phyloP scores from a whole-genome alignment of 805 yeast genomes.

The Tetrapisispora pingtungensis region DNA sequence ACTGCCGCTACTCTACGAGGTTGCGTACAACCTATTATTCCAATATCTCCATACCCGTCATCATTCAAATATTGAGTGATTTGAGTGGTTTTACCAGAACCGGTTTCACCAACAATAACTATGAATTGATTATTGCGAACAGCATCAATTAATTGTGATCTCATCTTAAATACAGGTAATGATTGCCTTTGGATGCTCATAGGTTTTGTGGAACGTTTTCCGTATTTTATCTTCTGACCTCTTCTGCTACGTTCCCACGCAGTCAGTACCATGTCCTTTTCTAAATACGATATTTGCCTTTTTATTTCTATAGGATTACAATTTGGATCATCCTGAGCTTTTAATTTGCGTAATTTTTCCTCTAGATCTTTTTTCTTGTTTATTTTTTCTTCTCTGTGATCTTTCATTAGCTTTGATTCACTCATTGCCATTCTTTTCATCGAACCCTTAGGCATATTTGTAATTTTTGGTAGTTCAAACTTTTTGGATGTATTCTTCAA shows the following conservation, averaged over 20 bases:
- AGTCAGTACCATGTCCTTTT: constrained; percentile 19
- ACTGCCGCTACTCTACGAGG: constrained; percentile 93
- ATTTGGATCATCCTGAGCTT: constrained; percentile 26
- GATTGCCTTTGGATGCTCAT: constrained; percentile 46
- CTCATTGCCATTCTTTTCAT: constrained; percentile 62
- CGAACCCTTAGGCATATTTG: constrained; percentile 70
- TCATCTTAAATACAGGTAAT: constrained; percentile 62
- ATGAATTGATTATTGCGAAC: constrained; percentile 55
- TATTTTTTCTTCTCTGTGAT: constrained; percentile 49
- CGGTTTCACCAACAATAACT: constrained; percentile 76
- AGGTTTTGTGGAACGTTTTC: constrained; percentile 34
- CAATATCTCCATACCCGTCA: constrained; percentile 57
- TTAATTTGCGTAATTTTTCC: constrained; percentile 26
- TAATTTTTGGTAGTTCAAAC: constrained; percentile 47
- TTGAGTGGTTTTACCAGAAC: constrained; percentile 93
- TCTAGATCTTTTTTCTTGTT: constrained; percentile 39
- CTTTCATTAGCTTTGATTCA: constrained; percentile 61
- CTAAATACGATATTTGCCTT: constrained; percentile 11
- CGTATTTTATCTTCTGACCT: constrained; percentile 27
- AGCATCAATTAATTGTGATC: constrained; percentile 50
- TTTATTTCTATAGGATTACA: constrained; percentile 10
- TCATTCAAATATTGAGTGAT: constrained; percentile 82
- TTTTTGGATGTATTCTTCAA: constrained; percentile 13
- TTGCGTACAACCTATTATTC: constrained; percentile 79
- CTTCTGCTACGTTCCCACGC: constrained; percentile 27